phyloP scores from a whole-genome alignment of 139 green algal genomes.

The Zygnema cylindricum region DNA sequence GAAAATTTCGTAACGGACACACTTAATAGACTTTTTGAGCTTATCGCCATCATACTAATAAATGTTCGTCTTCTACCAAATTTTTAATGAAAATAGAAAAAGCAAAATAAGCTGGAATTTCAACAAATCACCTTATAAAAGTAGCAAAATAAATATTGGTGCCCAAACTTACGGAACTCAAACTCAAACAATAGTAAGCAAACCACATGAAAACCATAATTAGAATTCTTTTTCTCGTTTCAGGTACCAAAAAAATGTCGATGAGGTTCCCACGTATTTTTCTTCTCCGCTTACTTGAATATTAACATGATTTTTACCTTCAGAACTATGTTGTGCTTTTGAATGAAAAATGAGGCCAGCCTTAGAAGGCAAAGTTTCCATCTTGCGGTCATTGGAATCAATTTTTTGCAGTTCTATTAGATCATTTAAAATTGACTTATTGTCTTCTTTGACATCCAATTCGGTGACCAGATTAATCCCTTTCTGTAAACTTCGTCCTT shows the following conservation, averaged over 20 bases:
- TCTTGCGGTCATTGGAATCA: too few relatives aligned
- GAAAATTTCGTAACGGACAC: too few relatives aligned
- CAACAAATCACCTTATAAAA: constrained; percentile 32
- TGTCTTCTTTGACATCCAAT: too few relatives aligned
- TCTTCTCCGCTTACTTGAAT: too few relatives aligned
- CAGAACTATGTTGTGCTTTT: too few relatives aligned
- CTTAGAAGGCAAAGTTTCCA: too few relatives aligned
- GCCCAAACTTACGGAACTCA: constrained; percentile 15
- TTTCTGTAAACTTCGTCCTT: not conserved
- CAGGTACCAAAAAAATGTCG: not conserved
- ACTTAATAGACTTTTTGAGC: too few relatives aligned
- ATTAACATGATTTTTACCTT: too few relatives aligned
- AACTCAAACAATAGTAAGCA: constrained; percentile 19
- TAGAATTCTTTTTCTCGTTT: constrained; percentile 25
- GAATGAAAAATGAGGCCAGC: too few relatives aligned
- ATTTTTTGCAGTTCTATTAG: too few relatives aligned
- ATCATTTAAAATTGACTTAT: too few relatives aligned
- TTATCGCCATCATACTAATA: not conserved
- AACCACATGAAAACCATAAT: constrained; percentile 24
- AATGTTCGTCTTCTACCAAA: constrained; percentile 11
- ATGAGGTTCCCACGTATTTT: too few relatives aligned
- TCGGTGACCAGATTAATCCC: constrained; percentile 19
- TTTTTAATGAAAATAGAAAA: constrained; percentile 6
- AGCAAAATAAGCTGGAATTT: constrained; percentile 9
- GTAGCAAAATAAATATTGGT: constrained; percentile 40